These are phyloP conservation scores for Lupinus albus DNA, from an alignment of 306 rosid species.

Conservation along the genomic window DNA sequence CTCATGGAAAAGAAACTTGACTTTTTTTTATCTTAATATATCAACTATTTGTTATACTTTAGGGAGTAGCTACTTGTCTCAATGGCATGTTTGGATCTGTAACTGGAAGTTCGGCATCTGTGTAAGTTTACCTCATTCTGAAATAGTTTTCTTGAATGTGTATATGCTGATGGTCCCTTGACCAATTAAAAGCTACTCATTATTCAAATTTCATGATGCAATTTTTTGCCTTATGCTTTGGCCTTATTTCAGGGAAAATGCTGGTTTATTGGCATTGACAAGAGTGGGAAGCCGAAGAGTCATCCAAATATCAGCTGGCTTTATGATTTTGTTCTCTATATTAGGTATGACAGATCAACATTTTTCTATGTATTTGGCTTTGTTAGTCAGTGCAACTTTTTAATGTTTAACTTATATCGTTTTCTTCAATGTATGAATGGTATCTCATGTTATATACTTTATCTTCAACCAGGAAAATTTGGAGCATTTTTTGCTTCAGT, in stretches of 20 bases:
- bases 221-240: not conserved
- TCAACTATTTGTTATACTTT: constrained; percentile 32
- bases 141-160: not conserved
- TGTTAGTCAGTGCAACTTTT: not conserved
- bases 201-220: not conserved
- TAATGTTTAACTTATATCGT: not conserved
- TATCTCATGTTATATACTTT: constrained; percentile 2
- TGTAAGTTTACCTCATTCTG: constrained; percentile 47
- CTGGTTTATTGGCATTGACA: constrained; percentile 82
- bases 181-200: not conserved
- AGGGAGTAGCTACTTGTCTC: constrained; percentile 72
- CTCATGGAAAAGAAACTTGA: not conserved
- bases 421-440: not conserved
- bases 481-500: constrained; percentile 81
- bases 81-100: constrained; percentile 71
- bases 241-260: constrained; percentile 53
- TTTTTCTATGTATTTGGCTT: not conserved
- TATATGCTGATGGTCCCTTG: not conserved
- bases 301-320: constrained; percentile 78
- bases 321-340: constrained; percentile 84
- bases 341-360: constrained; percentile 52
- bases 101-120: constrained; percentile 75
- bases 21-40: constrained; percentile 1
- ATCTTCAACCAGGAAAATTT: constrained; percentile 61
- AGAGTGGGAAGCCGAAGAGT: constrained; percentile 90